phyloP scores from a whole-genome alignment of 2,329 filamentous ascomycete species.

The Aspergillus clavatus region DNA sequence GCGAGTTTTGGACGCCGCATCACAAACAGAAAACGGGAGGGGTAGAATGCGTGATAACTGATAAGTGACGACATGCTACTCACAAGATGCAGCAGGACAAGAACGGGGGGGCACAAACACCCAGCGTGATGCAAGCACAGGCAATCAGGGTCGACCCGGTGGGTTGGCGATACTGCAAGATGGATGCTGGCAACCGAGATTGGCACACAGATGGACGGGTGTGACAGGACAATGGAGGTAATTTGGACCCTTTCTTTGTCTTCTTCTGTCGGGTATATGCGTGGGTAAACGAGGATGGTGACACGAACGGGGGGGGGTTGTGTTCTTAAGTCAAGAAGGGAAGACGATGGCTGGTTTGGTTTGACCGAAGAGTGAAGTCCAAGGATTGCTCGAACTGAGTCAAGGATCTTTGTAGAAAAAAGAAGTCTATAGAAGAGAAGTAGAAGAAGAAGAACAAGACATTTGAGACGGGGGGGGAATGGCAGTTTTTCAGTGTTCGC shows the following conservation, averaged over 20 bases:
- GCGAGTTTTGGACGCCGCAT: not conserved
- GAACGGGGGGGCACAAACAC: not conserved
- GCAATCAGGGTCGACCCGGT: not conserved
- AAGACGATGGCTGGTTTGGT: not conserved
- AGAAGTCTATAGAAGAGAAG: conserved; percentile 4
- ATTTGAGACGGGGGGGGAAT: conserved; percentile 8
- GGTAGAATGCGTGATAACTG: not conserved
- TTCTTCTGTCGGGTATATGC: not conserved
- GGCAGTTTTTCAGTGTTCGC: conserved; percentile 11
- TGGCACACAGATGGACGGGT: conserved; percentile 5
- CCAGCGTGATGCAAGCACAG: not conserved
- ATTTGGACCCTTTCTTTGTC: conserved; percentile 4
- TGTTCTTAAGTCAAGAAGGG: not conserved
- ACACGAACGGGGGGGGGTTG: conserved; percentile 10
- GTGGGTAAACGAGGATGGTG: conserved; percentile 13
- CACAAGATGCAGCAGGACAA: not conserved
- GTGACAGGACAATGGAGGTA: conserved; percentile 5
- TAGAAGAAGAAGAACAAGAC: conserved; percentile 6
- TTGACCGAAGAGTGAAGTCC: conserved; percentile 2
- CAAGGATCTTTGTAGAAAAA: not conserved
- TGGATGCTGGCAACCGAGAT: conserved; percentile 11
- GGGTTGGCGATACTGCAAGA: conserved; percentile 5
- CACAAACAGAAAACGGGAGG: not conserved
- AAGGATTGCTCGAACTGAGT: not conserved
- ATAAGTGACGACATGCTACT: not conserved